phyloP scores from a whole-genome alignment of 1,139 yeast genomes.

The Candida sanyaensis region DNA sequence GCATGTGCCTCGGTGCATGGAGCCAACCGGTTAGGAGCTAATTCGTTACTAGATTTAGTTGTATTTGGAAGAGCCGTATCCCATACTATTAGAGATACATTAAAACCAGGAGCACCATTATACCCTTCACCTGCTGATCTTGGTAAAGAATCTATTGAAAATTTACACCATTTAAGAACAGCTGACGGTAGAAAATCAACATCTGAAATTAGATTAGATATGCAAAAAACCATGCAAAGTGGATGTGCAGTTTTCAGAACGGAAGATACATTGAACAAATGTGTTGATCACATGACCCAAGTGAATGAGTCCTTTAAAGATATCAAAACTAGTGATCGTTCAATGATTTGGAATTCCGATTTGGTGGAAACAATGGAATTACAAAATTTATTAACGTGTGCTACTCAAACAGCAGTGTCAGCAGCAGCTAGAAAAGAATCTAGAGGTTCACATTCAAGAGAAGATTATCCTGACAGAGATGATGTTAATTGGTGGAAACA shows the following conservation, averaged over 20 bases:
- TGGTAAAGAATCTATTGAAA: constrained; percentile 87
- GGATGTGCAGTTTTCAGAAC: constrained; percentile 97
- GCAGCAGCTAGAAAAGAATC: constrained; percentile 97
- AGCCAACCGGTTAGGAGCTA: constrained; percentile 98
- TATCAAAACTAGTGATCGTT: constrained; percentile 87
- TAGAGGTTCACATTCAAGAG: constrained; percentile 99
- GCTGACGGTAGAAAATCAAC: constrained; percentile 82
- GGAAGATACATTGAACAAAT: constrained; percentile 87
- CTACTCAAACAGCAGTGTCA: constrained; percentile 90
- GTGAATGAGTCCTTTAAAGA: constrained; percentile 70
- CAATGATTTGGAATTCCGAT: constrained; percentile 98
- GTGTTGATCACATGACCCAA: constrained; percentile 75
- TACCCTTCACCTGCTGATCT: constrained; percentile 74
- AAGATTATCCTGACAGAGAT: constrained; percentile 94
- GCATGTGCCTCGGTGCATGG: constrained; percentile 99
- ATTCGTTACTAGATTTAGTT: constrained; percentile 92
- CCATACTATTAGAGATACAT: constrained; percentile 81
- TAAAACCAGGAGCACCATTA: constrained; percentile 87
- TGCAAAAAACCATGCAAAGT: constrained; percentile 96
- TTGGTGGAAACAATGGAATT: constrained; percentile 93
- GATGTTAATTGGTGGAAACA: constrained; percentile 98
- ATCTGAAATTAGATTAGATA: constrained; percentile 82
- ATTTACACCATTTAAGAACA: constrained; percentile 83
- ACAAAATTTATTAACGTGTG: constrained; percentile 95
- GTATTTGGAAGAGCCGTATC: constrained; percentile 99